Base-by-base conservation (phyloP, 179 eudicot species). In the Beta macrorhiza region DNA sequence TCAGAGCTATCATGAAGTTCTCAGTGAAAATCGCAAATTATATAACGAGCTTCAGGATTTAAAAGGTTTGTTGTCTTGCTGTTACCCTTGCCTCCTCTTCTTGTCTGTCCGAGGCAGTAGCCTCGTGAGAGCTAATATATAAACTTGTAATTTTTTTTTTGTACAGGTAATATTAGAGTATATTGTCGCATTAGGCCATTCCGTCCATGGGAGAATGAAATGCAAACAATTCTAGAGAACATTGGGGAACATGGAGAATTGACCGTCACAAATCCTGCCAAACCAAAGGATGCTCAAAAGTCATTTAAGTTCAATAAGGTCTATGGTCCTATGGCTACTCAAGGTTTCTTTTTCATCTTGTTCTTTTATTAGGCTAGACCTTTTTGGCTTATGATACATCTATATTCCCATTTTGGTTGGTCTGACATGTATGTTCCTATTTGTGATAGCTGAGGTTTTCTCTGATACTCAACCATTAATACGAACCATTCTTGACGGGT, bases 41-140 rank as follows among this genome's bases (percentile, higher is more conserved):
- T 92, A 91, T 81, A 97, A 97, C 67, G 99, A 97, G 86, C 87
- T 97, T 64, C 99, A 97, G 86, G 99, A 97, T 84, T 82, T 94
- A 81, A 97, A 94, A 91, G 99, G 99, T 96, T 74, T 75, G 29
- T 75, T 19, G n/a, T 19, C n/a, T 45, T n/a, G 1, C 16, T 59
- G 61, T 59, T 13, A 9, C 74, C 79, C 51, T 20, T 32, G 29
- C 0, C 29, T 65, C 20, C 5, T 56, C 17, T 14, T 29, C 4
- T 47, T 6, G 12, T 16, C 19, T 4, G 25, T 45, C 29, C 11
- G 4, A n/a, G 65, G 10, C 65, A 61, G 65, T 3, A 70, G 74
- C 32, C 25, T 3, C 6, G 53, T 11, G 1, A 70, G 0, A 45
- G 2, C 22, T 70, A 70, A 5, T n/a, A 11, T 9, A 0, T 37